Conservation (phyloP, 139 green algal species). For the Yamagishiella unicocca region DNA sequence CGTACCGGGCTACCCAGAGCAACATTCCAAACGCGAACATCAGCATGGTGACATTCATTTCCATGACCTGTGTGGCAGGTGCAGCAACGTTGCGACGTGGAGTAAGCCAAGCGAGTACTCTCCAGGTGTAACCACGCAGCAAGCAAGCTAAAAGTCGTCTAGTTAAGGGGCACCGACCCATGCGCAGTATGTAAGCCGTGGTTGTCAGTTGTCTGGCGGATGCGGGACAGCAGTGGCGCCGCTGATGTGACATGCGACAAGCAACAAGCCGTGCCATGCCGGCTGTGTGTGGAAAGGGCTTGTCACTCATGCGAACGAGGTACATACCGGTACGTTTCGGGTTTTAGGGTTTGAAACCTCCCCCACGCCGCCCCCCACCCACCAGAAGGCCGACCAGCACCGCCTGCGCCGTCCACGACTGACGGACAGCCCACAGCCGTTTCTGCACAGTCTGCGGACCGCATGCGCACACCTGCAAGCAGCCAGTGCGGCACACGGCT, state of each 20-base stretch:
- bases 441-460: not conserved
- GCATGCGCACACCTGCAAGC: not conserved
- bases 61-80: not conserved
- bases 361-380: not conserved
- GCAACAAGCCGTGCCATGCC: no score
- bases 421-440: not conserved
- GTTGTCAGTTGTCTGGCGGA: no score
- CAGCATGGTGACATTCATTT: constrained; percentile 32
- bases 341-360: not conserved
- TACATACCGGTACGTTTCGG: no score
- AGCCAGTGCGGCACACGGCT: not conserved
- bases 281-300: no score
- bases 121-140: no score
- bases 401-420: not conserved
- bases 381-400: not conserved
- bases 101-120: no score
- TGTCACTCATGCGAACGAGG: no score
- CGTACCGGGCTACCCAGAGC: constrained; percentile 14
- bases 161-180: no score
- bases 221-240: no score
- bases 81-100: not conserved
- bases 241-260: no score
- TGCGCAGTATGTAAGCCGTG: no score
- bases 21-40: constrained; percentile 22
- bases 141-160: no score